These are phyloP conservation scores for grape (Vitis vinifera) DNA, from an alignment of 164 flowering plant genomes.

Conservation along the genomic window DNA sequence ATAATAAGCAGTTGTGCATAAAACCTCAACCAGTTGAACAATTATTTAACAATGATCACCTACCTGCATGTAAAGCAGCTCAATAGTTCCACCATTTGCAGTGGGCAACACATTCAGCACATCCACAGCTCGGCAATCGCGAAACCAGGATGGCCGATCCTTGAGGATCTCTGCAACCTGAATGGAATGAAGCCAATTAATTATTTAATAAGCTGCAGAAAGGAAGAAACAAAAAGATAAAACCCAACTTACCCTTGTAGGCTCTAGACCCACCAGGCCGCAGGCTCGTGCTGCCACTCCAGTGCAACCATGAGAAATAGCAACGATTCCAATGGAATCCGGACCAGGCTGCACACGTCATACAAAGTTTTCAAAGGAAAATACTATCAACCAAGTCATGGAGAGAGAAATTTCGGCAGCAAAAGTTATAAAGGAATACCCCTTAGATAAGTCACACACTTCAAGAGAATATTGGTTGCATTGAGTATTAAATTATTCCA, in stretches of 20 bases:
- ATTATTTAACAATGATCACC: background rate
- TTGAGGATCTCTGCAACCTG: slow-evolving; percentile 97
- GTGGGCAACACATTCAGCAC: slow-evolving; percentile 83
- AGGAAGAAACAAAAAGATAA: background rate
- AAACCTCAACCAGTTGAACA: background rate
- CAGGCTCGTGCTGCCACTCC: slow-evolving; percentile 88
- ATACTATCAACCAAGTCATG: background rate
- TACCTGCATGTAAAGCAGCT: slow-evolving; percentile 97
- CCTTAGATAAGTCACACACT: no score
- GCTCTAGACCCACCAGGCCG: slow-evolving; percentile 78
- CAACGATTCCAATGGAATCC: slow-evolving; percentile 93
- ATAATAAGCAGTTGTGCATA: background rate
- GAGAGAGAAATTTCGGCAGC: background rate
- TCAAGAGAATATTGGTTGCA: no score
- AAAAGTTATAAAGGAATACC: background rate
- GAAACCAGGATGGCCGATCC: slow-evolving; percentile 94
- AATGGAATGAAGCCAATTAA: slow-evolving; percentile 6
- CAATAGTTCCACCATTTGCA: slow-evolving; percentile 97
- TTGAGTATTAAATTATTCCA: no score
- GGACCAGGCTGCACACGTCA: slow-evolving; percentile 72
- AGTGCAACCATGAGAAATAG: slow-evolving; percentile 78
- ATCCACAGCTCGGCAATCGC: slow-evolving; percentile 94
- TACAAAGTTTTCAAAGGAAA: background rate
- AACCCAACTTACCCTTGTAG: slow-evolving; percentile 56
- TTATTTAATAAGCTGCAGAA: background rate